phyloP scores from a whole-genome alignment of 805 yeast species.

The Candida endomychidarum region DNA sequence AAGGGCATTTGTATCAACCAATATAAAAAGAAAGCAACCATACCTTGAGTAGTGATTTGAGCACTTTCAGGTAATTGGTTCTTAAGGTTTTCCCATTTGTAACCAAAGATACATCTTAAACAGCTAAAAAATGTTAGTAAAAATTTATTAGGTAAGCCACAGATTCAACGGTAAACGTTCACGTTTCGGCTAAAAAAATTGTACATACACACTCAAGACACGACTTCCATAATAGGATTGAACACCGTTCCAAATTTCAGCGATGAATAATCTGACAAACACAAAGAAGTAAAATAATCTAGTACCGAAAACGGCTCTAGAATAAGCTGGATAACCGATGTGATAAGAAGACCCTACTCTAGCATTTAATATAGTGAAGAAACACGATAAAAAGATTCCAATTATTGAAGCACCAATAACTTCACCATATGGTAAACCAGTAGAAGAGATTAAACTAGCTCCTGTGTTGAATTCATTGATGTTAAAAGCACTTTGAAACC shows the following conservation, averaged over 20 bases:
- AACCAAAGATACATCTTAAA: constrained; percentile 14
- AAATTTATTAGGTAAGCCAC: too few relatives aligned
- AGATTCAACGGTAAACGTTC: too few relatives aligned
- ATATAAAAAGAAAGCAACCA: constrained; percentile 13
- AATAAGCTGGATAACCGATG: constrained; percentile 14
- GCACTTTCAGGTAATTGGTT: constrained; percentile 15
- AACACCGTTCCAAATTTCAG: constrained; percentile 15
- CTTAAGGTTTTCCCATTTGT: constrained; percentile 13
- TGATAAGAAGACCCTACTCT: constrained; percentile 16
- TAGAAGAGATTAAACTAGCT: constrained; percentile 12
- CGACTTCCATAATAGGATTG: constrained; percentile 14
- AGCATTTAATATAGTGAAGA: constrained; percentile 15
- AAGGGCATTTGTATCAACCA: constrained; percentile 15
- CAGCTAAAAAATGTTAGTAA: constrained; percentile 1
- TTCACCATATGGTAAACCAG: constrained; percentile 15
- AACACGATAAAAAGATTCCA: constrained; percentile 12
- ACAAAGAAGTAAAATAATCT: constrained; percentile 13
- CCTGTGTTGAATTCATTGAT: constrained; percentile 17
- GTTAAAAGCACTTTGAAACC: constrained; percentile 15
- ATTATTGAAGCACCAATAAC: constrained; percentile 15
- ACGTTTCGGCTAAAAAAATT: not conserved
- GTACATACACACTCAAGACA: constrained; percentile 7
- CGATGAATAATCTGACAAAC: constrained; percentile 15
- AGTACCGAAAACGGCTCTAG: constrained; percentile 14
- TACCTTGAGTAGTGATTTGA: constrained; percentile 11